Base-by-base conservation (phyloP, 331 rosid genomes). In the Cucumis variabilis region DNA sequence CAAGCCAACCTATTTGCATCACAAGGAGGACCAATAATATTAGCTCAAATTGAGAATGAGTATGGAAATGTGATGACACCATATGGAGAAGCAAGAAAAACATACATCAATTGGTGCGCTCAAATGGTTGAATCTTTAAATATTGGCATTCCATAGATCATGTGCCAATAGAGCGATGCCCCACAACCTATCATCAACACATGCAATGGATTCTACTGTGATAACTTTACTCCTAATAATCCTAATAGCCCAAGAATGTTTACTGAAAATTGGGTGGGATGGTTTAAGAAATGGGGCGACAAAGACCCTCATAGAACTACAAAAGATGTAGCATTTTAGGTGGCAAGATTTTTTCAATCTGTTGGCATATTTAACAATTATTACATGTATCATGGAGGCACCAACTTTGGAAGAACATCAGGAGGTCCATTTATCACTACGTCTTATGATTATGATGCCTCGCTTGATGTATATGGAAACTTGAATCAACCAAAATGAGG, bases 391-490 rank as follows among this genome's bases (percentile, higher is more conserved):
- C 98, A 96, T 87, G 98, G 98, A 81, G 98, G 99, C 86, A 96
- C 99, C 30, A 96, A 95, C 86, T 96, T 96, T 87, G 98, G 96
- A 44, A 83, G 95, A 76, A 95, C 97, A 58, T 88, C 99, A 0
- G 92, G 96, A 25, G 99, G 99, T 16, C 97, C 91, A 76, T 96
- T 94, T 91, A 94, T 95, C 86, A 94, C 98, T 23, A 95, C 99
- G 10, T 95, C 98, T 89, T 96, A 96, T 79, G 98, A 96, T 87
- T 96, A 91, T 60, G 95, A 96, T 88, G 98, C 98, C 66, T 97
- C 98, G 21, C 48, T 96, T 7, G 99, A 96, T 80, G 99, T 95
- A 93, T 96, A 67, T 65, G 98, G 98, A 86, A 88, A 86, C 82
- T 82, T 93, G 82, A 90, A 91, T 41, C 91, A 93, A 88, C 95